Conservation (phyloP, 1,139 yeast species). For the Zygosaccharomyces sapae region DNA sequence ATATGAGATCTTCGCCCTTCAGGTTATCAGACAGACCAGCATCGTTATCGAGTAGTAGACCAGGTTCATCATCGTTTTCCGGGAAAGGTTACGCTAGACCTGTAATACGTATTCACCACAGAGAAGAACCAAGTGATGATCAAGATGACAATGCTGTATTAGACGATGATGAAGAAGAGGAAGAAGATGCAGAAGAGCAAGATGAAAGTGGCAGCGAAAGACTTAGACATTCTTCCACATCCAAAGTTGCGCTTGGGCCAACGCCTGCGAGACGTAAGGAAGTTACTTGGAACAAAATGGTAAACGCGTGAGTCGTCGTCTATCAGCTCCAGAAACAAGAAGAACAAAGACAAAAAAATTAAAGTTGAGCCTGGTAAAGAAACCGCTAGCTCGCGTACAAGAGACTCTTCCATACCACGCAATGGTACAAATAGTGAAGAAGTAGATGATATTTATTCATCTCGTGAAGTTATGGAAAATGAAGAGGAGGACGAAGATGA, state of each 20-base stretch:
- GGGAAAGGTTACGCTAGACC: conserved; percentile 23
- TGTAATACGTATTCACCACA: conserved; percentile 23
- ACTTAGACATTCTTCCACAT: conserved; percentile 27
- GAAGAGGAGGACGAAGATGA: conserved; percentile 10
- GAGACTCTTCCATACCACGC: conserved; percentile 5
- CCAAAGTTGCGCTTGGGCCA: conserved; percentile 22
- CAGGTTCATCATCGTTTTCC: conserved; percentile 27
- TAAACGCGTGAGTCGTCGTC: conserved; percentile 27
- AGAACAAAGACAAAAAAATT: conserved; percentile 9
- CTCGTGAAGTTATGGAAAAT: conserved; percentile 4
- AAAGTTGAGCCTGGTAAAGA: conserved; percentile 6
- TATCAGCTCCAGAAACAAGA: conserved; percentile 19
- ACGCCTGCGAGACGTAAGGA: conserved; percentile 17
- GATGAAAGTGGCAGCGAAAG: conserved; percentile 35
- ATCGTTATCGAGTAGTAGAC: conserved; percentile 19
- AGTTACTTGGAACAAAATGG: conserved; percentile 37
- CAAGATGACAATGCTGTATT: conserved; percentile 19
- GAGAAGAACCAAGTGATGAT: conserved; percentile 22
- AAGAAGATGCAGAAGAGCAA: conserved; percentile 21
- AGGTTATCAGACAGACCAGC: conserved; percentile 18
- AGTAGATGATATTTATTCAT: conserved; percentile 10
- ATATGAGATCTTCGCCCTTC: conserved; percentile 36
- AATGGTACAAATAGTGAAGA: conserved; percentile 8
- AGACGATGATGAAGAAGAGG: conserved; percentile 20
- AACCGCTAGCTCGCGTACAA: background rate